Conservation (phyloP, 495 filamentous ascomycete species). For the Mytilinidion resinicola region DNA sequence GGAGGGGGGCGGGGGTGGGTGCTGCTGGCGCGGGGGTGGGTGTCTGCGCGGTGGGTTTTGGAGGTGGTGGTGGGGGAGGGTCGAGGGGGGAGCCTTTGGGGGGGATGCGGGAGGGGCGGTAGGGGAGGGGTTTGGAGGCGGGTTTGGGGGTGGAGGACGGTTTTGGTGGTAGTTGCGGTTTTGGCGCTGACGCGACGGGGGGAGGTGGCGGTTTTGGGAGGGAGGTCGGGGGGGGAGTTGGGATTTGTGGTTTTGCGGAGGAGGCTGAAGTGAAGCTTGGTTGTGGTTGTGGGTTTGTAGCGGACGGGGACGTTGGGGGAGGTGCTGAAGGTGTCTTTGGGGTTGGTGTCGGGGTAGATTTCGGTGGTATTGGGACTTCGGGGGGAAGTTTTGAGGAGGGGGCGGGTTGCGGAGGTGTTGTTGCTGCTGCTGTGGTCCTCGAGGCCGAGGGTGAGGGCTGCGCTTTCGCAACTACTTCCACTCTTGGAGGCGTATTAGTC, state of each 20-base stretch:
- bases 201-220: not conserved
- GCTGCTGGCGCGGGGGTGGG: not conserved
- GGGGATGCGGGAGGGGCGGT: not conserved
- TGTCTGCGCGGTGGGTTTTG: not conserved
- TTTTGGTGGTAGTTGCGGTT: not conserved
- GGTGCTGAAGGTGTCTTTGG: not conserved
- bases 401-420: too few relatives aligned
- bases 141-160: not conserved
- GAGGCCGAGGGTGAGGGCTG: too few relatives aligned
- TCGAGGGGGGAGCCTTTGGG: not conserved
- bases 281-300: not conserved
- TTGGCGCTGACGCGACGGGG: not conserved
- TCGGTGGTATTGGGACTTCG: not conserved
- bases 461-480: not conserved
- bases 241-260: not conserved
- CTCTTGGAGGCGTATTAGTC: not conserved
- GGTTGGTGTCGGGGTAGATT: not conserved
- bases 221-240: not conserved
- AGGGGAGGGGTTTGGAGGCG: not conserved
- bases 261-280: not conserved
- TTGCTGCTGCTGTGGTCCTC: too few relatives aligned
- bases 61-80: not conserved
- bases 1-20: constrained; percentile 1
- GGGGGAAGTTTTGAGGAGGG: too few relatives aligned
- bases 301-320: not conserved